These are phyloP conservation scores for Austroboletus eburneus DNA, from an alignment of 768 basidiomycete genomes.

Conservation along the genomic window DNA sequence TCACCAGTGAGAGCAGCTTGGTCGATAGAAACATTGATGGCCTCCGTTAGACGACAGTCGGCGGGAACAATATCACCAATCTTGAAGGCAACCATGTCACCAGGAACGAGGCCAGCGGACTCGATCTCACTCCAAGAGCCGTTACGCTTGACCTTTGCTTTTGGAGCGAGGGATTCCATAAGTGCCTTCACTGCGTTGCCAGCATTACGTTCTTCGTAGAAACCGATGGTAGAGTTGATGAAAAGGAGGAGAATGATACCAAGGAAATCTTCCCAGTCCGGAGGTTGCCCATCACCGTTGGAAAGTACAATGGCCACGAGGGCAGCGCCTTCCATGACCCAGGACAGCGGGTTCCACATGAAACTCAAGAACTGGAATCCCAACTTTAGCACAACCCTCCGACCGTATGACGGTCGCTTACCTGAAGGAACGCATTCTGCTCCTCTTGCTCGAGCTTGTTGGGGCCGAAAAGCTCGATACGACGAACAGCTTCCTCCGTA, in stretches of 20 bases:
- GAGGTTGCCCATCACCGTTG: constrained; percentile 81
- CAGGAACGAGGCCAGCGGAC: constrained; percentile 84
- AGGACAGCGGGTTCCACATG: constrained; percentile 99
- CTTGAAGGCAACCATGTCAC: constrained; percentile 97
- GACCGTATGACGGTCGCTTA: constrained; percentile 22
- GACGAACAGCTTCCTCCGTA: constrained; percentile 70
- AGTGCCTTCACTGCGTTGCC: constrained; percentile 99
- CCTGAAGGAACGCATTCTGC: constrained; percentile 88
- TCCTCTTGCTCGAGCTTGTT: constrained; percentile 93
- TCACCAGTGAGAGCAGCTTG: constrained; percentile 98
- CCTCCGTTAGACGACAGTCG: constrained; percentile 94
- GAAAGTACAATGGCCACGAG: constrained; percentile 93
- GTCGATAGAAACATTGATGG: constrained; percentile 97
- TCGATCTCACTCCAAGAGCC: constrained; percentile 89
- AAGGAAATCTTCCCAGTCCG: constrained; percentile 97
- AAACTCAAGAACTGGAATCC: constrained; percentile 74
- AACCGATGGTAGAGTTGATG: constrained; percentile 96
- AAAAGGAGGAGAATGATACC: constrained; percentile 91
- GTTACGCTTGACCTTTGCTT: constrained; percentile 88
- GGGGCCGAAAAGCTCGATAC: constrained; percentile 91
- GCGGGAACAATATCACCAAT: constrained; percentile 98
- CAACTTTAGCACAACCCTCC: constrained; percentile 1
- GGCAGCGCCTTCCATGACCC: constrained; percentile 99
- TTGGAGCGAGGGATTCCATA: constrained; percentile 98
- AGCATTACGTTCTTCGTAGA: constrained; percentile 95